phyloP scores from a whole-genome alignment of 2,329 filamentous ascomycete genomes.

The Fusarium coffeatum region DNA sequence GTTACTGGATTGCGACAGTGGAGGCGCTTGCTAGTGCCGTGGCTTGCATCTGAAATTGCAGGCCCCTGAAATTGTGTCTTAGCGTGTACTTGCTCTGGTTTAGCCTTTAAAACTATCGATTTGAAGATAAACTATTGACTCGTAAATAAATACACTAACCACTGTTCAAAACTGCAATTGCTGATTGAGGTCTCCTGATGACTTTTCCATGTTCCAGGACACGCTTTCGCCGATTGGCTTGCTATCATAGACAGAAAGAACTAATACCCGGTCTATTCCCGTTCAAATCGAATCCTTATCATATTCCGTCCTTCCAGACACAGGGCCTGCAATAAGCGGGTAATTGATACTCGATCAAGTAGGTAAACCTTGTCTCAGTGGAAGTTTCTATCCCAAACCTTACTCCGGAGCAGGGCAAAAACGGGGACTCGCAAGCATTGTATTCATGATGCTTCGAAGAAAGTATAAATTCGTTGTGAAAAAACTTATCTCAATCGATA shows the following conservation, averaged over 20 bases:
- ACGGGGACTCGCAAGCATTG: background rate
- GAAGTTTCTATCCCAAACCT: too few relatives aligned
- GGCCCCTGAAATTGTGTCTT: background rate
- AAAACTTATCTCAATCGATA: background rate
- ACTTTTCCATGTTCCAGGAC: accelerated
- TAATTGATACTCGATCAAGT: too few relatives aligned
- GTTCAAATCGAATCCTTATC: accelerated
- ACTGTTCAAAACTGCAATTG: background rate
- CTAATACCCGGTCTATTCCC: background rate
- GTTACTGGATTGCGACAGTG: background rate
- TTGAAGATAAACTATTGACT: background rate
- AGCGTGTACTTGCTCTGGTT: background rate
- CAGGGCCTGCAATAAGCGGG: too few relatives aligned
- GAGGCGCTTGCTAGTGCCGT: background rate
- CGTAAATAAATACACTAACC: background rate
- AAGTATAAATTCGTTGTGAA: background rate
- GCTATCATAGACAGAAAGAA: background rate
- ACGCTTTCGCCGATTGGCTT: background rate
- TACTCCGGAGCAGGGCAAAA: too few relatives aligned
- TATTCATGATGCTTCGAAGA: background rate
- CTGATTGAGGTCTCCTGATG: background rate
- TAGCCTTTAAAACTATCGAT: background rate
- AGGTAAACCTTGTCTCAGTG: too few relatives aligned
- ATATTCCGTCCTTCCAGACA: accelerated
- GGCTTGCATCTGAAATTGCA: background rate